These are phyloP conservation scores for Pythium sukuiense DNA, from an alignment of 352 stramenopile species.

Conservation along the genomic window DNA sequence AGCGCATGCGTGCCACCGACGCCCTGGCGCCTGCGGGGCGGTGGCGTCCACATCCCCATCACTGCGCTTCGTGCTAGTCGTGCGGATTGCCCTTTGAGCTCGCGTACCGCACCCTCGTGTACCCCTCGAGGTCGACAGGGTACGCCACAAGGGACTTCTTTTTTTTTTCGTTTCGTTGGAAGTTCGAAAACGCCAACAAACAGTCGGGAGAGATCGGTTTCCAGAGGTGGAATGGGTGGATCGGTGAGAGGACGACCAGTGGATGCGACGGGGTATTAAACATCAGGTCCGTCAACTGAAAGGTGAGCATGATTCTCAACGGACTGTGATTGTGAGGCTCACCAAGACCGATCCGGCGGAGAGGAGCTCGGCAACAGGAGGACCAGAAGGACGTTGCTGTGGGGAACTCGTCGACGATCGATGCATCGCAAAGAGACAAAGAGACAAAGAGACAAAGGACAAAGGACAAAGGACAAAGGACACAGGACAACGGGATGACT, in stretches of 20 bases:
- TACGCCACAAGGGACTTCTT: constrained; percentile 1
- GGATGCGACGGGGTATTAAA: constrained; percentile 6
- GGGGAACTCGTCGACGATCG: too few species aligned
- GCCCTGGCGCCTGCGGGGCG: background rate
- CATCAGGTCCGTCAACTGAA: constrained; percentile 1
- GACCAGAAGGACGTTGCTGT: too few species aligned
- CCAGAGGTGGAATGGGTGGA: background rate
- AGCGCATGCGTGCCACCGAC: background rate
- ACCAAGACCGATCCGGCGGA: too few species aligned
- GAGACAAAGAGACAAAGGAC: too few species aligned
- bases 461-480: too few species aligned
- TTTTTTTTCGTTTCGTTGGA: constrained; percentile 3
- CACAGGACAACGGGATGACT: too few species aligned
- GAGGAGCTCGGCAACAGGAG: too few species aligned
- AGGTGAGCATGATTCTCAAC: too few species aligned
- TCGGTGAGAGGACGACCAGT: background rate
- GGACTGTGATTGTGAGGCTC: too few species aligned
- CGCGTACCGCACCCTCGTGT: background rate
- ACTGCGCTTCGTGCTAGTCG: background rate
- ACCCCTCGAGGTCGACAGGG: background rate
- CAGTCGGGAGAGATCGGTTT: background rate
- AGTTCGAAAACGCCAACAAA: background rate
- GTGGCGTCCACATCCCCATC: background rate
- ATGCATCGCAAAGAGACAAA: too few species aligned
- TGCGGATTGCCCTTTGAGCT: background rate